A percentile compares a stretch with the other conserved stretches of the same genome.
Conservation (phyloP, 2,329 filamentous ascomycete species). For the Ophioceras dolichostomum region DNA sequence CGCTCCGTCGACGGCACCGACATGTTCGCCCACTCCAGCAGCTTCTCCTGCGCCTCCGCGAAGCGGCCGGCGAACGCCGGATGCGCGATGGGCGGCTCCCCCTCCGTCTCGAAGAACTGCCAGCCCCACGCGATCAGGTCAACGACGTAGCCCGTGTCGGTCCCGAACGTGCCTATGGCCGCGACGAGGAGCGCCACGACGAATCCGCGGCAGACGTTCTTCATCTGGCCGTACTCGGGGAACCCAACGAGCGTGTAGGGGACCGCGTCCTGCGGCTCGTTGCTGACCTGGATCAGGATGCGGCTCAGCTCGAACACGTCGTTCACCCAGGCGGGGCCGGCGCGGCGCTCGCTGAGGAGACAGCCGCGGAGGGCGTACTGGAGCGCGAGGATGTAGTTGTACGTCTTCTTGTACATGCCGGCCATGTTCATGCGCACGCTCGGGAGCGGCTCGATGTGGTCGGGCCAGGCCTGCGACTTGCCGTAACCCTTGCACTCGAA, state of each 20-base stretch:
- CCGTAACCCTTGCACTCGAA: background rate
- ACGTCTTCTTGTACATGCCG: constrained; percentile 10
- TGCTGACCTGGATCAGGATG: constrained; percentile 9
- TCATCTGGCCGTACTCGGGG: constrained; percentile 8
- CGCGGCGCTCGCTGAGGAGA: constrained; percentile 8
- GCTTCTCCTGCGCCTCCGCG: constrained; percentile 10
- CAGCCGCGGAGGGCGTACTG: constrained; percentile 14
- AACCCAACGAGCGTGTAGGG: constrained; percentile 6
- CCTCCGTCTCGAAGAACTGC: constrained; percentile 4
- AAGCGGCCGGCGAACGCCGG: constrained; percentile 12
- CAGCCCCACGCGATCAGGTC: constrained; percentile 10
- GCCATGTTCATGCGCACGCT: constrained; percentile 11
- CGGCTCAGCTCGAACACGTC: constrained; percentile 12
- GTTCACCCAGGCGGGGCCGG: constrained; percentile 13
- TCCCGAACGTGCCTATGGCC: constrained; percentile 10
- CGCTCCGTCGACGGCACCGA: constrained; percentile 7
- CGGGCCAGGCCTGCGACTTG: constrained; percentile 12
- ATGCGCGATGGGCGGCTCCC: constrained; percentile 5
- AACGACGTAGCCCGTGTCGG: constrained; percentile 9
- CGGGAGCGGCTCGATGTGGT: constrained; percentile 16
- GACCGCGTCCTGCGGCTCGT: constrained; percentile 4
- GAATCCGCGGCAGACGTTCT: constrained; percentile 12
- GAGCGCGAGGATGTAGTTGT: constrained; percentile 10
- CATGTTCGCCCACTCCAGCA: constrained; percentile 17
- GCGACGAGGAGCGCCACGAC: constrained; percentile 8